These are phyloP conservation scores for Tephrocybe sp. DNA, from an alignment of 768 basidiomycete genomes.

Conservation along the genomic window DNA sequence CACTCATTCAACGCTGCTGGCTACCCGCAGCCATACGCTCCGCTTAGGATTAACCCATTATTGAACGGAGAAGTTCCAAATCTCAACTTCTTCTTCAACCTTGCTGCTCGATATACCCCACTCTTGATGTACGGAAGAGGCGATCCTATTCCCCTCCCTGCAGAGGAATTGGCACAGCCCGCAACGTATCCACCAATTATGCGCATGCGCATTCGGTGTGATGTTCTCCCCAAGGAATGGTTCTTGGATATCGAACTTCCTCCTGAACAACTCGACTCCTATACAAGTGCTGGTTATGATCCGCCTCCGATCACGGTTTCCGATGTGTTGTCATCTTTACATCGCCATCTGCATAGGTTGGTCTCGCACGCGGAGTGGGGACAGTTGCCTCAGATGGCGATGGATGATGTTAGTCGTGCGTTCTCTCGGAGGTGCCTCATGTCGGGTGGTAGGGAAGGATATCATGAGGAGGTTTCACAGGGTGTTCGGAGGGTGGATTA, in stretches of 20 bases:
- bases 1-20: conserved; percentile 22
- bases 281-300: conserved; percentile 20
- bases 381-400: conserved; percentile 26
- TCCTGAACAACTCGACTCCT: conserved; percentile 17
- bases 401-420: conserved; percentile 32
- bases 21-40: conserved; percentile 16
- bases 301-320: conserved; percentile 49
- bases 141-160: conserved; percentile 29
- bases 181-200: conserved; percentile 57
- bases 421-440: conserved; percentile 37
- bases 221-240: conserved; percentile 52
- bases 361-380: conserved; percentile 42
- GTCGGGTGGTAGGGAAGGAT: conserved; percentile 17
- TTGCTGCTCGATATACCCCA: conserved; percentile 48
- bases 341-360: conserved; percentile 42
- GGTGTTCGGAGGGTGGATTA: conserved; percentile 65
- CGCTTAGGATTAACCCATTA: conserved; percentile 43
- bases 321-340: conserved; percentile 54
- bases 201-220: conserved; percentile 55
- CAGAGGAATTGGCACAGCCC: conserved; percentile 45
- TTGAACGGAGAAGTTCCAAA: conserved; percentile 50
- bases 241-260: conserved; percentile 52
- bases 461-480: conserved; percentile 37
- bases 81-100: conserved; percentile 52
- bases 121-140: conserved; percentile 37